These are phyloP conservation scores for Xerocomellus amylosporus DNA, from an alignment of 768 basidiomycete genomes.

Conservation along the genomic window DNA sequence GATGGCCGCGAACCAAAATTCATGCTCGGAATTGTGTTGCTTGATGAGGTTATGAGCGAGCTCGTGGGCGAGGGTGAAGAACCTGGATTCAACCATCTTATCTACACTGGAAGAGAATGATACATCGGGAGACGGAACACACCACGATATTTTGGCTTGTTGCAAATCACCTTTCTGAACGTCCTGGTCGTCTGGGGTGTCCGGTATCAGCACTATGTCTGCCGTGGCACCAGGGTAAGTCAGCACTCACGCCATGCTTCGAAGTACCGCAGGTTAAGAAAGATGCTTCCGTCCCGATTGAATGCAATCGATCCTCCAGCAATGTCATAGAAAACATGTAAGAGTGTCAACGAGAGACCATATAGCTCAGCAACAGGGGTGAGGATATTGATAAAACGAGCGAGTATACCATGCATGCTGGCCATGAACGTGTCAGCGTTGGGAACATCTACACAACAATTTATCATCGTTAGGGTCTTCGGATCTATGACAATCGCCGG, in stretches of 20 bases:
- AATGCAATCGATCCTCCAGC: slow-evolving; percentile 83
- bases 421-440: no score
- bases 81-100: background rate
- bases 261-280: no score
- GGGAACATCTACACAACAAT: no score
- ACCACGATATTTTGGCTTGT: background rate
- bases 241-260: slow-evolving; percentile 60
- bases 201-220: no score
- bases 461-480: background rate
- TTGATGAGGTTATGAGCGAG: background rate
- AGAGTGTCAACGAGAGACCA: slow-evolving; percentile 59
- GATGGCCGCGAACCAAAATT: background rate
- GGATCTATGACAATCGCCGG: background rate
- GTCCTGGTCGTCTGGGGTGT: background rate
- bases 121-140: background rate
- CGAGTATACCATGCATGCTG: no score
- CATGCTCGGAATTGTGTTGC: background rate
- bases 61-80: background rate
- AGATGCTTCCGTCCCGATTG: slow-evolving; percentile 85
- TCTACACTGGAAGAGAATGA: background rate
- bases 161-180: background rate
- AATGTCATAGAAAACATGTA: slow-evolving; percentile 83
- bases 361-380: slow-evolving; percentile 65
- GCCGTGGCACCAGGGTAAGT: no score
- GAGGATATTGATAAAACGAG: slow-evolving; percentile 67